Base-by-base conservation (phyloP, 805 yeast genomes). In the Hanseniaspora osmophila region DNA sequence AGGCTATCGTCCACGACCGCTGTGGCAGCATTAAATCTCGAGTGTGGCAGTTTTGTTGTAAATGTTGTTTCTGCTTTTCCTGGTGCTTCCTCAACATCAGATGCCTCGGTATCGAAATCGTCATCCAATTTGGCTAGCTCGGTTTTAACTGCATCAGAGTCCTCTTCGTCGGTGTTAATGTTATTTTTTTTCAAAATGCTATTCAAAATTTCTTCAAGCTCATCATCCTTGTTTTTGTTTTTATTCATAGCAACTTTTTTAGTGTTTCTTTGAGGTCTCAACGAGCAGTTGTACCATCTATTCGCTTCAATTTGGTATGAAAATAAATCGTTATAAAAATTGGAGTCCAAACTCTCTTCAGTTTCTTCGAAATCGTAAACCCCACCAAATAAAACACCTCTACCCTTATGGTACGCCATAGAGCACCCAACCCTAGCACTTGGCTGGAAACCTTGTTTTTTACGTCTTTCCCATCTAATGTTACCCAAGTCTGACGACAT, bases 291-390 rank as follows among this genome's bases (percentile, higher is more conserved):
- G 56, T 75, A 84, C 97, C 98, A 90, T 59, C 95, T 75, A 62
- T 90, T 90, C 15, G 78, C 70, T 54, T 86, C 96, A 15, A 80
- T 69, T 51, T 87, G 94, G 60, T 84, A 90, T 1, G 94, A 80
- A 55, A 77, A 77, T 43, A 90, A 62, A 49, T 79, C 78, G 60
- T 88, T 87, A 65, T 74, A 90, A 60, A 88, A 90, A 42, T 75
- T 77, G 1, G 95, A 85, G 41, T 83, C 90, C 49, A 90, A 65
- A 45, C 83, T 75, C 63, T 92, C 97, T 61, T 90, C 97, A 12
- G 95, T 90, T 63, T 90, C 98, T 54, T 88, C 95, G 49, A 74
- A 84, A 62, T 90, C 97, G 56, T 75, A 88, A 12, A 92, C 98
- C 54, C 97, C 97, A 35, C 97, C 97, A 66, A 90, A 92, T 57